Conservation (phyloP, 1,139 yeast genomes). For the Zygoascus hellenicus region DNA sequence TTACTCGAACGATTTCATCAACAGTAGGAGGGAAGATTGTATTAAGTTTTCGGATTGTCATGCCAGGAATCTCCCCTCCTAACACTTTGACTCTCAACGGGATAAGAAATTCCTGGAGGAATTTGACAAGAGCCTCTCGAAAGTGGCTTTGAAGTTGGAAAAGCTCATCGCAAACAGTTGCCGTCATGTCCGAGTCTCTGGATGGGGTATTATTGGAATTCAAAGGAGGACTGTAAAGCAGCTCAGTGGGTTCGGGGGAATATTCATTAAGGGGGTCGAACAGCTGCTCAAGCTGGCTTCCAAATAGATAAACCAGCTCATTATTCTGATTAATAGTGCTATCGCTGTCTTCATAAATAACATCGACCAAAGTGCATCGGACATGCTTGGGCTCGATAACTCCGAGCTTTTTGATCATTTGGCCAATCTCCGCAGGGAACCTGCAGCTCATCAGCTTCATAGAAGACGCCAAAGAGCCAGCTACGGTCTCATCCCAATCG, state of each 20-base stretch:
- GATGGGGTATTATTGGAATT: slow-evolving; percentile 1
- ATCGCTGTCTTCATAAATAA: slow-evolving; percentile 57
- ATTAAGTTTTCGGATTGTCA: slow-evolving; percentile 60
- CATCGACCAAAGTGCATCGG: slow-evolving; percentile 59
- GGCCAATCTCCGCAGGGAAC: slow-evolving; percentile 55
- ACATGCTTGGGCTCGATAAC: slow-evolving; percentile 51
- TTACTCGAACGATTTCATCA: slow-evolving; percentile 85
- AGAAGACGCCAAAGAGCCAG: slow-evolving; percentile 64
- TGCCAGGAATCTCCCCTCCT: slow-evolving; percentile 43
- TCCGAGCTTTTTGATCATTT: slow-evolving; percentile 48
- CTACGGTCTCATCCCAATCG: slow-evolving; percentile 66
- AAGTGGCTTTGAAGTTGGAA: slow-evolving; percentile 65
- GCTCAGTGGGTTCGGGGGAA: slow-evolving; percentile 80
- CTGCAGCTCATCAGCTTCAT: slow-evolving; percentile 48
- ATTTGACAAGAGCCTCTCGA: slow-evolving; percentile 63
- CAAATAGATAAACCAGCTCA: slow-evolving; percentile 64
- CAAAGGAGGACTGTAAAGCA: slow-evolving; percentile 52
- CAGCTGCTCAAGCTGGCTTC: slow-evolving; percentile 79
- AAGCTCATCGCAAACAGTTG: slow-evolving; percentile 60
- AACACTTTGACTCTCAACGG: slow-evolving; percentile 71
- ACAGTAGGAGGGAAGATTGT: slow-evolving; percentile 88
- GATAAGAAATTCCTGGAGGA: slow-evolving; percentile 70
- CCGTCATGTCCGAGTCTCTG: slow-evolving; percentile 28
- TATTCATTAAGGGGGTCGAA: slow-evolving; percentile 88
- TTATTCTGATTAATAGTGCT: slow-evolving; percentile 60